Evolutionary conservation across 208 protist genomes (phyloP).

Genomic region (Trypanosoma rangeli): DNA sequence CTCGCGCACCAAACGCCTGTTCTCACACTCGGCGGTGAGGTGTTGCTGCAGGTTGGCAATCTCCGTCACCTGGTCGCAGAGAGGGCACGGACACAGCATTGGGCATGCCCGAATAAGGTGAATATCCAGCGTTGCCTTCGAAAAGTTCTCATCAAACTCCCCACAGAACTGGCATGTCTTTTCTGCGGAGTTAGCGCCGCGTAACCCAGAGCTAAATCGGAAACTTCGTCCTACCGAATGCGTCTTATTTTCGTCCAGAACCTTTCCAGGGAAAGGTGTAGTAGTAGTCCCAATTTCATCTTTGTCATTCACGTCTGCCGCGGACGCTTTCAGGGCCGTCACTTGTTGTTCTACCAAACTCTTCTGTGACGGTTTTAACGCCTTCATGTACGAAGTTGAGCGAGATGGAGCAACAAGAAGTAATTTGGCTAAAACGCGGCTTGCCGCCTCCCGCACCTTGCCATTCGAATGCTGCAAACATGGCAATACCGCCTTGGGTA

Average conservation of each 20-base stretch:
- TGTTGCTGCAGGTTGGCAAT: constrained; percentile 89
- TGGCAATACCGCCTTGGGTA: constrained; percentile 59
- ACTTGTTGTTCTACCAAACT: constrained; percentile 75
- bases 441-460: constrained; percentile 74
- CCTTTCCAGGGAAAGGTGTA: not conserved
- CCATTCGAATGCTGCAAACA: constrained; percentile 75
- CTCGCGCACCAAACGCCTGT: constrained; percentile 62
- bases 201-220: not conserved
- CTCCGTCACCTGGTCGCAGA: constrained; percentile 92
- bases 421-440: constrained; percentile 72
- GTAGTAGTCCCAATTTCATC: constrained; percentile 17
- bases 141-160: constrained; percentile 69
- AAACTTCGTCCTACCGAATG: not conserved
- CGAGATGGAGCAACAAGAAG: constrained; percentile 34
- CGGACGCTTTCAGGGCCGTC: not conserved
- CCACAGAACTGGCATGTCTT: constrained; percentile 89
- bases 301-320: too few relatives aligned
- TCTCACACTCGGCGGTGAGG: constrained; percentile 86
- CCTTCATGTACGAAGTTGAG: constrained; percentile 35
- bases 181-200: not conserved
- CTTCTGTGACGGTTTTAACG: constrained; percentile 76
- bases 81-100: constrained; percentile 90
- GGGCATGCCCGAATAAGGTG: constrained; percentile 88
- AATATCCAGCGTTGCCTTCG: constrained; percentile 71
- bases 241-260: not conserved